phyloP scores from a whole-genome alignment of 2,329 filamentous ascomycete genomes.

The Xylariaceae sp. region DNA sequence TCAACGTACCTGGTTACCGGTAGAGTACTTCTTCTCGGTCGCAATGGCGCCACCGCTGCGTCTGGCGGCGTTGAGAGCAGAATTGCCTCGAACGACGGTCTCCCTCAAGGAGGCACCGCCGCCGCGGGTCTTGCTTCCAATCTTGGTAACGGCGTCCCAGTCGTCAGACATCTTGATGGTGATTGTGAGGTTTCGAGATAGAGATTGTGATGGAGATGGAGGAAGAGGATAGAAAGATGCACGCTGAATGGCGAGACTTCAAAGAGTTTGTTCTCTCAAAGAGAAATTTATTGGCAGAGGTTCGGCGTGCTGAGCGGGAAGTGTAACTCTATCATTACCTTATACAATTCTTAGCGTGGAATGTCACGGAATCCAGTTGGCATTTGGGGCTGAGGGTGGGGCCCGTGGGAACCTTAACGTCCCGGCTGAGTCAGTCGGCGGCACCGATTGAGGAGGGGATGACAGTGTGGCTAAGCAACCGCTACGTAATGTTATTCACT shows the following conservation, averaged over 20 bases:
- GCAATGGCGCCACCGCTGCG: slow-evolving; percentile 68
- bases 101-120: slow-evolving; percentile 65
- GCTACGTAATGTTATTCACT: background rate
- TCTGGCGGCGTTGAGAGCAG: slow-evolving; percentile 81
- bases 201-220: background rate
- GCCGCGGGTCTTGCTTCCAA: slow-evolving; percentile 76
- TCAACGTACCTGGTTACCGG: slow-evolving; percentile 69
- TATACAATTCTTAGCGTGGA: slow-evolving; percentile 24
- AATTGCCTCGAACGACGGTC: slow-evolving; percentile 81
- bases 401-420: slow-evolving; percentile 7
- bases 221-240: background rate
- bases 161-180: slow-evolving; percentile 60
- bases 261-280: too few relatives aligned
- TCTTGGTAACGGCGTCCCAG: slow-evolving; percentile 88
- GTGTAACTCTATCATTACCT: slow-evolving; percentile 5
- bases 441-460: slow-evolving; percentile 15
- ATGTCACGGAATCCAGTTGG: slow-evolving; percentile 31
- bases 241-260: background rate
- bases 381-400: slow-evolving; percentile 27
- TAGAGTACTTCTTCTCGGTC: slow-evolving; percentile 86
- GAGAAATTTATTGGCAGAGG: background rate
- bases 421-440: slow-evolving; percentile 32
- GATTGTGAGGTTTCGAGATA: background rate
- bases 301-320: background rate
- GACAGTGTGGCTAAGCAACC: slow-evolving; percentile 9